Base-by-base conservation (phyloP, 164 flowering plant species). In the Umbilicus rupestris region DNA sequence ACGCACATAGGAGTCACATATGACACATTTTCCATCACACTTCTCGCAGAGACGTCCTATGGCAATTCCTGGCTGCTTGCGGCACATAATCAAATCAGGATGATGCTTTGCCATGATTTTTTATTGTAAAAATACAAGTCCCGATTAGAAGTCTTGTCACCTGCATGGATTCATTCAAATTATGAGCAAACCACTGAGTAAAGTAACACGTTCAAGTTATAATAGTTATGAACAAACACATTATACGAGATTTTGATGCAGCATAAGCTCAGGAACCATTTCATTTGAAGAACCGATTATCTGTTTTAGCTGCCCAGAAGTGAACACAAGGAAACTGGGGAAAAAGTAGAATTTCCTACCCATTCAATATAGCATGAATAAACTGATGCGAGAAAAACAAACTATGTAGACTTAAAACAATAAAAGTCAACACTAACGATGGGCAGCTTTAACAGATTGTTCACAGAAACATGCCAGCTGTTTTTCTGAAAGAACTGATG, bases 21-120 rank as follows among this genome's bases (percentile, higher is more conserved):
- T 81, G 19, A 83, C 87, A 58, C 90, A 85, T 67, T 85, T 83
- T 6, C 87, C 87, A 69, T 81, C 87, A 74, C 83, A 78, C 60
- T 83, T 85, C 75, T 85, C 87, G 59, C 87, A 85, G 0, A 85
- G 80, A 19, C 87, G 74, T 44, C 90, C 87, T 68, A 83, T 85
- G n/a, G 87, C 87, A 37, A 85, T 85, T 37, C 89, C 85, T 19
- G 89, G 89, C 71, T 83, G 89, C 71, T 85, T 85, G 67, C 87
- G 57, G 78, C 89, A 83, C 89, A 83, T 81, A 15, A 85, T 83
- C 76, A 85, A 72, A 79, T 85, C 87, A 62, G 87, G 89, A 74
- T 85, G 87, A 79, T 85, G 89, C 80, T 83, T 85, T 22, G 89
- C 89, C 89, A 85, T 85, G 64, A 26, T 69, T 74, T 64, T 67